Conservation (phyloP, 805 yeast genomes). For the Yarrowia sp. region DNA sequence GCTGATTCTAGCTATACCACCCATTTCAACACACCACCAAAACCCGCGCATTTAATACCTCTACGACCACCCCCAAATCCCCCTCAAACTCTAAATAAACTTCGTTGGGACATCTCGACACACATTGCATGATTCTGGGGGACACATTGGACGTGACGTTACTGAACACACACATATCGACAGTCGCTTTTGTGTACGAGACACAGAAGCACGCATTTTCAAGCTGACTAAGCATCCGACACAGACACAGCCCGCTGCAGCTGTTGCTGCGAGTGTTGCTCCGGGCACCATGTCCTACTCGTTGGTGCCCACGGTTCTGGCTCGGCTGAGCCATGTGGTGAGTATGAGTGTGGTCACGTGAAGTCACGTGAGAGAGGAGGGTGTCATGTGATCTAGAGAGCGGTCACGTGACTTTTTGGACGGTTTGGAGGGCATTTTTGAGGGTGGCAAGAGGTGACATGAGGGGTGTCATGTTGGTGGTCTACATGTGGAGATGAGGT, state of each 20-base stretch:
- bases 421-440: no score
- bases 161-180: not conserved
- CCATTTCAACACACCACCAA: no score
- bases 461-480: not conserved
- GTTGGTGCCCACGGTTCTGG: slow-evolving; percentile 17
- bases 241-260: not conserved
- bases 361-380: not conserved
- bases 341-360: not conserved
- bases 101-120: slow-evolving; percentile 8
- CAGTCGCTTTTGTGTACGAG: no score
- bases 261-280: no score
- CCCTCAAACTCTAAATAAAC: not conserved
- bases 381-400: not conserved
- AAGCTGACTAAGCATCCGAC: not conserved
- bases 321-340: slow-evolving; percentile 22
- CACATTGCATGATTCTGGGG: slow-evolving; percentile 21
- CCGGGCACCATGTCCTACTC: not conserved
- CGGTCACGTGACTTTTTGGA: not conserved
- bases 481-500: not conserved
- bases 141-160: not conserved
- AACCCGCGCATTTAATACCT: no score
- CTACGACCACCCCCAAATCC: not conserved
- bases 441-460: no score
- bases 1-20: no score
- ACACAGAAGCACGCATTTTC: no score